Evolutionary conservation across 2,329 filamentous ascomycete genomes (phyloP).

Genomic region (Lasiodiplodia sp.): DNA sequence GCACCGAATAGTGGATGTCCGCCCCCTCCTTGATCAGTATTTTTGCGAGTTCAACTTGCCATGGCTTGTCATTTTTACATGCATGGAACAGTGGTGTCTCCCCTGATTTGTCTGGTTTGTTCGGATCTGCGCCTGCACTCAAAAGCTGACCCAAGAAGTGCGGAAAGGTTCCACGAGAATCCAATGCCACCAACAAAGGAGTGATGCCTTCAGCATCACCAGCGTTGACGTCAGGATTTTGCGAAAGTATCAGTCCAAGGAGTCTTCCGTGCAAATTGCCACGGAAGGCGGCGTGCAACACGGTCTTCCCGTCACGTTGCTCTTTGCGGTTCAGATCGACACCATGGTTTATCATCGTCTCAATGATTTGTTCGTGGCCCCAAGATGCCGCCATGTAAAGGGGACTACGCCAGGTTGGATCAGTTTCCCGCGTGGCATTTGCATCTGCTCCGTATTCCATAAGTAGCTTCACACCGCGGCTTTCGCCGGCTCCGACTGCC

Average conservation of each 20-base stretch:
- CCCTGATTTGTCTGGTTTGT: not conserved
- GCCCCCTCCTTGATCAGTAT: no score
- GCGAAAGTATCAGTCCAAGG: not conserved
- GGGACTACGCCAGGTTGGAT: not conserved
- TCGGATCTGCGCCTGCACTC: not conserved
- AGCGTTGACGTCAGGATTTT: not conserved
- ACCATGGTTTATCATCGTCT: not conserved
- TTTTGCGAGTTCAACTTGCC: no score
- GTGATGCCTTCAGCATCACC: not conserved
- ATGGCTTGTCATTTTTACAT: no score
- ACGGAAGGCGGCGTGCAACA: not conserved
- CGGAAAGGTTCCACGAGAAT: no score
- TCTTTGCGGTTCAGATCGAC: not conserved
- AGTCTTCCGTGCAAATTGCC: not conserved
- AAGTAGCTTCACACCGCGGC: not conserved
- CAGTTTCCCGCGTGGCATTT: not conserved
- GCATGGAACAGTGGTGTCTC: no score
- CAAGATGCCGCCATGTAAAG: not conserved
- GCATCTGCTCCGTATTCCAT: not conserved
- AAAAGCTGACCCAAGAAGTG: not conserved
- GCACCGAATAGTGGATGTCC: no score
- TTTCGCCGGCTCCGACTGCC: fast-evolving
- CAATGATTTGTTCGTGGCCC: not conserved
- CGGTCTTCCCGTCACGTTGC: not conserved
- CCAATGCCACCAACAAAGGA: not conserved